These are phyloP conservation scores for Tylopilus subfusipes DNA, from an alignment of 768 basidiomycete genomes.

Conservation along the genomic window DNA sequence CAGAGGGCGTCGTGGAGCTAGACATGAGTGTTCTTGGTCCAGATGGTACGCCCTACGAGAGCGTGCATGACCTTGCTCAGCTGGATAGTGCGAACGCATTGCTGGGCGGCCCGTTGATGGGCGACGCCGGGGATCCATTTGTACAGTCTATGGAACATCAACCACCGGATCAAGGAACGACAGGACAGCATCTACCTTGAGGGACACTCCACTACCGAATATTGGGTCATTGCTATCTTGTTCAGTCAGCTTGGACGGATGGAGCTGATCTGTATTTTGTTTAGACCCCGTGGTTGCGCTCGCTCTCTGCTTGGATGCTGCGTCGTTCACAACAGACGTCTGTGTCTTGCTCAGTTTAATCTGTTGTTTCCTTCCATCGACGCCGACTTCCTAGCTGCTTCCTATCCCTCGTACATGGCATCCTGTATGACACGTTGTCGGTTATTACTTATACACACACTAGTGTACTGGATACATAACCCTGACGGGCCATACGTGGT, in stretches of 20 bases:
- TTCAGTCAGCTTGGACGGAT: not conserved
- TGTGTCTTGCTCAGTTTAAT: not conserved
- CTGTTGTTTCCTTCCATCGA: not conserved
- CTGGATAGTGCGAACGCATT: slow-evolving; percentile 50
- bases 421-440: not conserved
- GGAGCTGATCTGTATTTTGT: slow-evolving; percentile 4
- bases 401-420: not conserved
- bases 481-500: not conserved
- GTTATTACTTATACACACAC: not conserved
- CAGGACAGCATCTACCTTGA: slow-evolving; percentile 9
- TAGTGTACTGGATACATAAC: not conserved
- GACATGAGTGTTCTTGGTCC: slow-evolving; percentile 65
- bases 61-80: slow-evolving; percentile 52
- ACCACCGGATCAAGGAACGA: slow-evolving; percentile 10
- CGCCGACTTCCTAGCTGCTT: not conserved
- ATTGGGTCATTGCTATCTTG: slow-evolving; percentile 9
- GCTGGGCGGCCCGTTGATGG: slow-evolving; percentile 60
- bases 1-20: slow-evolving; percentile 45
- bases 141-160: slow-evolving; percentile 26
- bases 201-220: not conserved
- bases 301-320: not conserved
- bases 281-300: not conserved
- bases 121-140: slow-evolving; percentile 60
- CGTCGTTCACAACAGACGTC: not conserved
- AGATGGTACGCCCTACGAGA: slow-evolving; percentile 58